Conservation (phyloP, 2,329 filamentous ascomycete genomes). For the Clonostachys sp. region DNA sequence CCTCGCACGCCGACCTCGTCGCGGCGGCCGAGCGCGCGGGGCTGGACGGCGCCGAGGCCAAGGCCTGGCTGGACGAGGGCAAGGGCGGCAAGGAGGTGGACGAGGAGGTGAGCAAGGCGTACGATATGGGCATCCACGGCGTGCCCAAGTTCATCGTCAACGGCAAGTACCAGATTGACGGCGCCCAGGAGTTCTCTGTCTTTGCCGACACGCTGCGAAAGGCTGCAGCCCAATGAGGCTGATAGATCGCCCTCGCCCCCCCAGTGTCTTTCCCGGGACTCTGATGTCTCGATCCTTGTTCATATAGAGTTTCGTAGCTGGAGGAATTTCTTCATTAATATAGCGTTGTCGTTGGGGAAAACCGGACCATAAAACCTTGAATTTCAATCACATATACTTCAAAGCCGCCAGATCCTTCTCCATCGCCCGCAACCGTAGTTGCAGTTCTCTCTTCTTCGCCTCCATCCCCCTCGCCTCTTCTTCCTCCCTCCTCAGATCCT, state of each 20-base stretch:
- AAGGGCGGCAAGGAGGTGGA: conserved; percentile 55
- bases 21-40: conserved; percentile 49
- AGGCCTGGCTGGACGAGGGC: conserved; percentile 47
- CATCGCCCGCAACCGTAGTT: conserved; percentile 45
- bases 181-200: conserved; percentile 64
- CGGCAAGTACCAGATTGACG: conserved; percentile 60
- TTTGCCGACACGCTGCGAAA: conserved; percentile 64
- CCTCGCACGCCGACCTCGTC: conserved; percentile 45
- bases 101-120: conserved; percentile 46
- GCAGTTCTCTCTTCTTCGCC: conserved; percentile 49
- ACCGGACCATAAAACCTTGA: conserved; percentile 3
- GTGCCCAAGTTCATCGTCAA: conserved; percentile 77
- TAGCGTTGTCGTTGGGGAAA: neutral
- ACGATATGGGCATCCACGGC: conserved; percentile 50
- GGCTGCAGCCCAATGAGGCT: conserved; percentile 19
- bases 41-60: conserved; percentile 45
- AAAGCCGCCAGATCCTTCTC: conserved; percentile 52
- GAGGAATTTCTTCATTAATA: neutral
- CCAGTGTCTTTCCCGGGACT: no score
- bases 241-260: no score
- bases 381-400: conserved; percentile 40
- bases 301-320: conserved; percentile 4
- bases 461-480: conserved; percentile 58
- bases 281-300: no score
- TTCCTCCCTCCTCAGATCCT: conserved; percentile 65